These are phyloP conservation scores for Verruconis gallopava DNA, from an alignment of 2,329 filamentous ascomycete genomes.

Conservation along the genomic window DNA sequence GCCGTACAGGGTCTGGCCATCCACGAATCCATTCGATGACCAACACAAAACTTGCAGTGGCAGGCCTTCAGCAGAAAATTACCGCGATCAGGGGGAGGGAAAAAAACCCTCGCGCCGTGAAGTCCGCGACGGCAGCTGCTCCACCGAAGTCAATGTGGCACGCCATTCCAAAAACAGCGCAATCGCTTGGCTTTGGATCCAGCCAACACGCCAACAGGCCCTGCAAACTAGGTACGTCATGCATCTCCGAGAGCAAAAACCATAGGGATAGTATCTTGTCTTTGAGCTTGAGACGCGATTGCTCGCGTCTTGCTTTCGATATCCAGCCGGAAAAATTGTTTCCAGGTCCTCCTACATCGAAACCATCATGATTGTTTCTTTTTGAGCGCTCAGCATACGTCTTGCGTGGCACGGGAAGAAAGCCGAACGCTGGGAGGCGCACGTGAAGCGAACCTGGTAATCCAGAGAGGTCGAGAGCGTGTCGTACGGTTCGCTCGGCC, in stretches of 20 bases:
- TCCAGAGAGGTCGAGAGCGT: neutral
- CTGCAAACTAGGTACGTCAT: neutral
- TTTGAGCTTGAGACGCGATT: neutral
- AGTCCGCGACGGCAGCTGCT: neutral
- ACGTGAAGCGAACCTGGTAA: neutral
- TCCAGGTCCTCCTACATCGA: neutral
- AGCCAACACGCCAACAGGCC: too few species aligned
- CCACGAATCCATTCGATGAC: too few species aligned
- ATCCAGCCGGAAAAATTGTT: too few species aligned
- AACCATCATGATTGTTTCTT: neutral
- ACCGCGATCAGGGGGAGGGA: too few species aligned
- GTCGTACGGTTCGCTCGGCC: neutral
- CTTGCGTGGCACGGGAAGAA: neutral
- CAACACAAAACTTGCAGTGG: too few species aligned
- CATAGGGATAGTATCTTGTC: neutral
- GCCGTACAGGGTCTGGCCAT: too few species aligned
- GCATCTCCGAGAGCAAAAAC: conserved; percentile 1
- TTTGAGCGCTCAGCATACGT: neutral
- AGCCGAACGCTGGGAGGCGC: neutral
- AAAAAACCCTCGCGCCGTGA: neutral
- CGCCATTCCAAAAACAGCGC: neutral
- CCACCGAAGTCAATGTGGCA: too few species aligned
- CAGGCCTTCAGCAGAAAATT: too few species aligned
- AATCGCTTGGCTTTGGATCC: neutral
- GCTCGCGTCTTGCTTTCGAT: too few species aligned